Evolutionary conservation across 169 alveolate species (phyloP).

Genomic region (Cystoisospora suis): DNA sequence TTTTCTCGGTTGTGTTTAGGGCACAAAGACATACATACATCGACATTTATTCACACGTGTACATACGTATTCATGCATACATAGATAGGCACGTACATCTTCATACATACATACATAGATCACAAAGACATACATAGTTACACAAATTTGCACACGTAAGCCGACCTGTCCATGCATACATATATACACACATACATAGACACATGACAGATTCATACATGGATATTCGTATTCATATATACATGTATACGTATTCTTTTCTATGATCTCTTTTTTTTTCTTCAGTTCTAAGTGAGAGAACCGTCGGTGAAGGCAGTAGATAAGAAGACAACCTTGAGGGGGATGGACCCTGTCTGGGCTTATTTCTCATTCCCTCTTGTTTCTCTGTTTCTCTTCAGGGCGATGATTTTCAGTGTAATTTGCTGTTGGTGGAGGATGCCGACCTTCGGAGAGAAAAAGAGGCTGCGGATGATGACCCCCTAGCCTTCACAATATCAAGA

Average conservation of each 20-base stretch:
- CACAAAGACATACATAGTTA: too few relatives aligned
- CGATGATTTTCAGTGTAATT: conserved; percentile 22
- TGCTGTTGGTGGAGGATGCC: neutral
- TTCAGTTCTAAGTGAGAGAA: neutral
- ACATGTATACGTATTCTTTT: neutral
- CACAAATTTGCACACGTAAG: too few relatives aligned
- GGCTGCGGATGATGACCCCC: too few relatives aligned
- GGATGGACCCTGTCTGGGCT: neutral
- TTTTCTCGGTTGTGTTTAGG: too few relatives aligned
- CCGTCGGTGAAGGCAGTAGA: neutral
- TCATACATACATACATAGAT: too few relatives aligned
- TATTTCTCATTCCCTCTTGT: neutral
- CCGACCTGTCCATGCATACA: too few relatives aligned
- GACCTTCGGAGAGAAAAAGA: neutral
- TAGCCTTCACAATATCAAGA: too few relatives aligned
- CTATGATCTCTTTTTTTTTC: neutral
- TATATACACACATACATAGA: too few relatives aligned
- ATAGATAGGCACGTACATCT: too few relatives aligned
- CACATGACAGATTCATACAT: neutral
- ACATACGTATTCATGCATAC: too few relatives aligned
- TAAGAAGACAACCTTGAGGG: neutral
- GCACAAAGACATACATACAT: too few relatives aligned
- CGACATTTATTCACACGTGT: too few relatives aligned
- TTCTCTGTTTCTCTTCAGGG: neutral
- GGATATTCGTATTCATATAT: neutral